phyloP scores from a whole-genome alignment of 2,329 filamentous ascomycete species.

The Cercospora citrullina region DNA sequence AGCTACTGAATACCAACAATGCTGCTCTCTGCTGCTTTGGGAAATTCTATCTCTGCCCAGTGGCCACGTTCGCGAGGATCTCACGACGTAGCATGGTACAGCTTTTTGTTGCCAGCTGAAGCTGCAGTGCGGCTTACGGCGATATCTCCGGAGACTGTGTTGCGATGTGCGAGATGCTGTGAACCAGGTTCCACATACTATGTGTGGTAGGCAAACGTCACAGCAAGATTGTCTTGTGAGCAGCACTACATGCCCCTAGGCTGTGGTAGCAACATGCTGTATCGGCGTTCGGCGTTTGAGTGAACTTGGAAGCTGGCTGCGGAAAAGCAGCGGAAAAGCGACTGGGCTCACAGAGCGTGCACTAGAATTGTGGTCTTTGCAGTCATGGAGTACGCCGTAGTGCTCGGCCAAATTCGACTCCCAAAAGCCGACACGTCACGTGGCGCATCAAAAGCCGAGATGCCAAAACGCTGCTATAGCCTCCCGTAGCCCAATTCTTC shows the following conservation, averaged over 20 bases:
- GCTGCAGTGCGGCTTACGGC: background rate
- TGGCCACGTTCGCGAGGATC: background rate
- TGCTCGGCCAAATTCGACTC: background rate
- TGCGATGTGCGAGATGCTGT: background rate
- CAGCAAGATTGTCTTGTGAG: background rate
- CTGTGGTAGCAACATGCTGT: background rate
- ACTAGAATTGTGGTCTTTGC: background rate
- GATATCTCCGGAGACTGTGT: background rate
- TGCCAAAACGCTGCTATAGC: background rate
- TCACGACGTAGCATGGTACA: background rate
- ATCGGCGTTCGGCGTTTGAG: background rate
- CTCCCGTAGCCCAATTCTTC: slow-evolving; percentile 3
- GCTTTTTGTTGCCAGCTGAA: background rate
- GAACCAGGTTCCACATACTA: background rate
- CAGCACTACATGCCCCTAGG: background rate
- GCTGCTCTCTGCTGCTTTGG: background rate
- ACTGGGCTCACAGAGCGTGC: background rate
- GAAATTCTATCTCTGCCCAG: background rate
- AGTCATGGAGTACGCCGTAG: background rate
- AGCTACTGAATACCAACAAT: background rate
- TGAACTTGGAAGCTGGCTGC: background rate
- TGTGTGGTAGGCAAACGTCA: background rate
- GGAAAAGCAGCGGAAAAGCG: background rate
- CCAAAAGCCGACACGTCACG: background rate
- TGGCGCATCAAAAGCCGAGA: background rate